phyloP scores from a whole-genome alignment of 148 eudicot genomes.

The Bassia scoparia region DNA sequence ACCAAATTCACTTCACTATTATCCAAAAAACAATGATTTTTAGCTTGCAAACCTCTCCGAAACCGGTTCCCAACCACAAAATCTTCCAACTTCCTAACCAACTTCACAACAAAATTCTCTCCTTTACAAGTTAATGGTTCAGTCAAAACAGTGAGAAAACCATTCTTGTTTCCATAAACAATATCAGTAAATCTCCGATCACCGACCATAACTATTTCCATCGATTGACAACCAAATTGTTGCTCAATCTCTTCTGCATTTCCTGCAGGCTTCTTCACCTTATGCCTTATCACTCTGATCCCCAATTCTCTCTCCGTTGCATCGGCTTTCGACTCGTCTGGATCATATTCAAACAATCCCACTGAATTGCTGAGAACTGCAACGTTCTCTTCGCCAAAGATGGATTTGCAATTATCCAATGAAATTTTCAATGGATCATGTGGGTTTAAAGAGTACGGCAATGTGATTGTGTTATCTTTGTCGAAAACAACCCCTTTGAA shows the following conservation, averaged over 20 bases:
- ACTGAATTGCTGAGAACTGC: conserved; percentile 91
- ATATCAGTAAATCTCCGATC: conserved; percentile 88
- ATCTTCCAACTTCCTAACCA: conserved; percentile 68
- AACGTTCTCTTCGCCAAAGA: conserved; percentile 65
- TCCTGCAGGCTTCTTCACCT: conserved; percentile 86
- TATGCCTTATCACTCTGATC: conserved; percentile 65
- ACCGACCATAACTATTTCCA: conserved; percentile 74
- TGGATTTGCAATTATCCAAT: conserved; percentile 53
- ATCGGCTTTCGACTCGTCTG: conserved; percentile 63
- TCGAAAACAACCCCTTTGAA: conserved; percentile 89
- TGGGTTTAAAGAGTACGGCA: conserved; percentile 53
- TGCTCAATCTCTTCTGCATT: conserved; percentile 68
- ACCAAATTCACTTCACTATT: conserved; percentile 19
- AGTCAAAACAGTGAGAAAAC: conserved; percentile 71
- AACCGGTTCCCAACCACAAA: conserved; percentile 52
- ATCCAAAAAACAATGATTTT: conserved; percentile 44
- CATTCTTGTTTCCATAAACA: conserved; percentile 80
- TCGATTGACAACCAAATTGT: conserved; percentile 55
- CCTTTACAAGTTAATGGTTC: conserved; percentile 57
- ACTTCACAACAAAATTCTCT: conserved; percentile 73
- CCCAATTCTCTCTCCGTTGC: conserved; percentile 61
- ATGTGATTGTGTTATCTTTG: conserved; percentile 82
- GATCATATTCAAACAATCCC: conserved; percentile 72
- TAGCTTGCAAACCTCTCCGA: conserved; percentile 46
- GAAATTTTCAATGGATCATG: conserved; percentile 53